Conservation (phyloP, 768 basidiomycete species). For the Rhizopogon vinicolor region DNA sequence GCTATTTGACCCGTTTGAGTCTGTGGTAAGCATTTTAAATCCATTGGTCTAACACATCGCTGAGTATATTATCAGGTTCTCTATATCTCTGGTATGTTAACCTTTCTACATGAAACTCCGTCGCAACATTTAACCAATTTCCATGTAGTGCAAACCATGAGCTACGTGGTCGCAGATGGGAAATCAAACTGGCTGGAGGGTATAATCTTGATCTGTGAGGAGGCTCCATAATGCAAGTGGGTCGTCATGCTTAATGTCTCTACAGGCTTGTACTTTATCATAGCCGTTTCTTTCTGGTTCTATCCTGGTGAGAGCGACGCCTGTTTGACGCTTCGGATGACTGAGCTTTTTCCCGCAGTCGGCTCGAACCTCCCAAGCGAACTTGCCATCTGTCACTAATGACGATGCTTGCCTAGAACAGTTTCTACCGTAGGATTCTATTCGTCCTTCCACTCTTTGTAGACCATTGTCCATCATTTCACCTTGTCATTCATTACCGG, state of each 20-base stretch:
- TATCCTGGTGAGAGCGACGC: conserved; percentile 29
- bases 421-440: not conserved
- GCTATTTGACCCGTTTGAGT: conserved; percentile 88
- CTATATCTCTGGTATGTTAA: conserved; percentile 30
- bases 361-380: conserved; percentile 14
- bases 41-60: not conserved
- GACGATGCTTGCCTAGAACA: not conserved
- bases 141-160: conserved; percentile 69
- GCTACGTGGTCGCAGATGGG: conserved; percentile 76
- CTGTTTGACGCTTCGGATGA: not conserved
- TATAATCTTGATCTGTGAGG: conserved; percentile 61
- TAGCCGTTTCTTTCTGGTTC: conserved; percentile 69
- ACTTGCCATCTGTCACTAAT: conserved; percentile 9
- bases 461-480: not conserved
- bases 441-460: not conserved
- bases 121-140: not conserved
- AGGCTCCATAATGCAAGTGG: not conserved
- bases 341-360: not conserved
- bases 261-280: conserved; percentile 66
- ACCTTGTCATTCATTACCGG: not conserved
- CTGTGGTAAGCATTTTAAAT: conserved; percentile 42
- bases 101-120: conserved; percentile 23
- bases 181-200: conserved; percentile 87
- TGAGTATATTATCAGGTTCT: conserved; percentile 24
- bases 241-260: conserved; percentile 4